These are phyloP conservation scores for Castanospermum australe DNA, from an alignment of 306 rosid genomes.

Conservation along the genomic window DNA sequence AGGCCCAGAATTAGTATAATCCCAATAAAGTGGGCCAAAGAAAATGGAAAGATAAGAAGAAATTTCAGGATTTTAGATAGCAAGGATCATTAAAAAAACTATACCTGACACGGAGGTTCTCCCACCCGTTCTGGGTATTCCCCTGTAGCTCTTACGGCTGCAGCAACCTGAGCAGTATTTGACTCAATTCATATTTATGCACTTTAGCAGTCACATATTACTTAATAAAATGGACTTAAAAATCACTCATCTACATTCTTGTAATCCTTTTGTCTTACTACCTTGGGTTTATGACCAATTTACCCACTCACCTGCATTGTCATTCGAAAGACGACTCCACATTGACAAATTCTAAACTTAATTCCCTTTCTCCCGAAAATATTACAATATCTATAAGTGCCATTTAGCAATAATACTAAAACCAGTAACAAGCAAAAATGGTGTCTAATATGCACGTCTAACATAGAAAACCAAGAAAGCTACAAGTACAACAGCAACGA, in stretches of 20 bases:
- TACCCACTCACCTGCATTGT: not conserved
- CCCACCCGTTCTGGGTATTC: conserved; percentile 87
- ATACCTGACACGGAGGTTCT: conserved; percentile 87
- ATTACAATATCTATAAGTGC: too few relatives aligned
- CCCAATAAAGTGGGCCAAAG: not conserved
- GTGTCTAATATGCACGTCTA: too few relatives aligned
- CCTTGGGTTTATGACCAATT: not conserved
- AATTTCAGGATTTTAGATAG: too few relatives aligned
- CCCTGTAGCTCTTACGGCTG: conserved; percentile 89
- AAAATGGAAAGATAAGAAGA: not conserved
- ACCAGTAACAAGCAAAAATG: not conserved
- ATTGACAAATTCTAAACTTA: not conserved
- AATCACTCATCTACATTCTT: not conserved
- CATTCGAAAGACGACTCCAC: not conserved
- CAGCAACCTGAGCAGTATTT: conserved; percentile 59
- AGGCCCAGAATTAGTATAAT: conserved; percentile 1
- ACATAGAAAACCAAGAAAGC: too few relatives aligned
- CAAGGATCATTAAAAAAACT: not conserved
- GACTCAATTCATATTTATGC: conserved; percentile 19
- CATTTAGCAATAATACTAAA: not conserved
- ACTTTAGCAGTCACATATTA: not conserved
- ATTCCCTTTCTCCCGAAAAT: not conserved
- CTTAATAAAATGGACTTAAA: too few relatives aligned
- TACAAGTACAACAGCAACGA: too few relatives aligned
- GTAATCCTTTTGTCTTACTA: not conserved